Conservation (phyloP, 225 moss, liverwort and hornwort genomes). For the Thuidium tamariscinum region DNA sequence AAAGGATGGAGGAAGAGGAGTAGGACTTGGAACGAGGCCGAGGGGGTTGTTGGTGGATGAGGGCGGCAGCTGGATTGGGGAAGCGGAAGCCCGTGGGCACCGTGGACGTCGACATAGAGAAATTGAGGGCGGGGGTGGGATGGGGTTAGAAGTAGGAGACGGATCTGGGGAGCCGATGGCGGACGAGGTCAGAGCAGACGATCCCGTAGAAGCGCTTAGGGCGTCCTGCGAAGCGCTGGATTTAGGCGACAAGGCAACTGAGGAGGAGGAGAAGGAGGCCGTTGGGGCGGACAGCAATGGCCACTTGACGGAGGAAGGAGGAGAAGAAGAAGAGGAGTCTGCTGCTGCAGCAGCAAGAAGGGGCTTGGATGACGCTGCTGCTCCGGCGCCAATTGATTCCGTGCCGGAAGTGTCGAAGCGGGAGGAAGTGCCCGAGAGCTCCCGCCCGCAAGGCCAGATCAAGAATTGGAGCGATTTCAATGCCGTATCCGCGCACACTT, state of each 20-base stretch:
- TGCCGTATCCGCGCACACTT: slow-evolving; percentile 35
- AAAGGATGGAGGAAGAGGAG: not conserved
- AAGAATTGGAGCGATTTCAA: slow-evolving; percentile 81
- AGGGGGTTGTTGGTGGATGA: slow-evolving; percentile 2
- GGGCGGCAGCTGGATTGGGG: slow-evolving; percentile 1
- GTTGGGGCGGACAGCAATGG: slow-evolving; percentile 29
- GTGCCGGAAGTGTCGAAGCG: not conserved
- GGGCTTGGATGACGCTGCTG: not conserved
- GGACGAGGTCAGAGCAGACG: slow-evolving; percentile 22
- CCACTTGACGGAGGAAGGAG: slow-evolving; percentile 10
- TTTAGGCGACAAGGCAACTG: not conserved
- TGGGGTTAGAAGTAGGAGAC: slow-evolving; percentile 40
- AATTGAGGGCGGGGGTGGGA: slow-evolving; percentile 7
- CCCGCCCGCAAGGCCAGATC: slow-evolving; percentile 6
- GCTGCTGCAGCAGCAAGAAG: not conserved
- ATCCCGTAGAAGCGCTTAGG: slow-evolving; percentile 1
- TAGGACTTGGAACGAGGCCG: not conserved
- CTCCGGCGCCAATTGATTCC: not conserved
- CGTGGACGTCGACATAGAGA: not conserved
- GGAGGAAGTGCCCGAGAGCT: slow-evolving; percentile 1
- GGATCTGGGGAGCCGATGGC: slow-evolving; percentile 18
- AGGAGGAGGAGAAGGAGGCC: not conserved
- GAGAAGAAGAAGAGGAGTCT: not conserved
- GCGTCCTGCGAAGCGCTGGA: slow-evolving; percentile 14
- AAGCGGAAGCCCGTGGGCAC: not conserved